Conservation (phyloP, 805 yeast species). For the Starmerella bombicola region DNA sequence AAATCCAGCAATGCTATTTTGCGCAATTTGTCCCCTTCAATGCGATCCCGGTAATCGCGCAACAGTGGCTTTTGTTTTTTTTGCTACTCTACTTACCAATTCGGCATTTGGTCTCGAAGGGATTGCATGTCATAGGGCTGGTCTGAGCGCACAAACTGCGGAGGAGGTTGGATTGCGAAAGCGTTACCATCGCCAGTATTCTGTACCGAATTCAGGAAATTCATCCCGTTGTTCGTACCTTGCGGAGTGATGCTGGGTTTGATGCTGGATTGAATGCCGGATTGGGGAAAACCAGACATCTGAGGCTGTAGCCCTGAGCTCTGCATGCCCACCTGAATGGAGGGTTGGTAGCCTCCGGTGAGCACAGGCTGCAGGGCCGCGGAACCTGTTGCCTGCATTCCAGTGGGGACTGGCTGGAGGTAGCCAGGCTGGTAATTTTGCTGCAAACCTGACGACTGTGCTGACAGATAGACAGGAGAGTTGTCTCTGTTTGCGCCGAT, state of each 20-base stretch:
- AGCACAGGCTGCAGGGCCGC: not conserved
- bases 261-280: not conserved
- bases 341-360: not conserved
- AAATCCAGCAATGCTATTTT: too few relatives aligned
- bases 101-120: slow-evolving; percentile 17
- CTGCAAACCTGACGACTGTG: not conserved
- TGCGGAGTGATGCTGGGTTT: slow-evolving; percentile 1
- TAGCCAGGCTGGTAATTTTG: not conserved
- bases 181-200: not conserved
- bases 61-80: too few relatives aligned
- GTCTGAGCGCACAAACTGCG: slow-evolving; percentile 8
- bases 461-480: not conserved
- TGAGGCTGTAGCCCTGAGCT: slow-evolving; percentile 4
- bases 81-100: too few relatives aligned
- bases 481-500: not conserved
- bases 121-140: slow-evolving; percentile 18
- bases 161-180: slow-evolving; percentile 11
- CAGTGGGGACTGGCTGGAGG: not conserved
- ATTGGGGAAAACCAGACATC: not conserved
- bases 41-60: too few relatives aligned
- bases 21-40: too few relatives aligned
- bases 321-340: not conserved
- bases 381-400: not conserved
- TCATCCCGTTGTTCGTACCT: slow-evolving; percentile 13
- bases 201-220: slow-evolving; percentile 17